Percentiles rank a stretch among this genome's conserved stretches.
Conservation (phyloP, 1,284 basidiomycete species). For the Erythrobasidium hasegawianum region DNA sequence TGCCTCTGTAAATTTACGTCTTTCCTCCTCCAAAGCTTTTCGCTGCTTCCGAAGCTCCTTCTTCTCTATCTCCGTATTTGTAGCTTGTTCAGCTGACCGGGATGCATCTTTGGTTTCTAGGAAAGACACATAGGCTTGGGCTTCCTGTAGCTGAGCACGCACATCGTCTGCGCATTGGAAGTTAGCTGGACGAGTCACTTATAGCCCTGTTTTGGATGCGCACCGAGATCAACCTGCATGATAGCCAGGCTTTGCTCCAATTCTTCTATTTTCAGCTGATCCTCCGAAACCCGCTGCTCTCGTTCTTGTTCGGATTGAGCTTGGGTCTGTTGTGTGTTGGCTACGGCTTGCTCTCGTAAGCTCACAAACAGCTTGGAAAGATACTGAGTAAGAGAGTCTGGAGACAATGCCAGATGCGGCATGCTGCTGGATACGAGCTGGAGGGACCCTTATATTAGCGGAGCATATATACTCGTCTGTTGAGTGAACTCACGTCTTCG, state of each 20-base stretch:
- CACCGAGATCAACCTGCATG: conserved; percentile 27
- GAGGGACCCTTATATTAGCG: neutral
- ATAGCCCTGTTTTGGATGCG: too few species aligned
- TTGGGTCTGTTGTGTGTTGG: neutral
- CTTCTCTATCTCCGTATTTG: neutral
- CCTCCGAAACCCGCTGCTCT: neutral
- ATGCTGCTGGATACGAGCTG: conserved; percentile 11
- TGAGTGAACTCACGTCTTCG: conserved; percentile 5
- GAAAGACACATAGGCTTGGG: neutral
- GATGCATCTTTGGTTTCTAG: neutral
- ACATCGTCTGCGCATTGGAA: neutral
- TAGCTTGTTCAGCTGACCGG: neutral
- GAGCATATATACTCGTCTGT: neutral
- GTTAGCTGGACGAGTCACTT: neutral
- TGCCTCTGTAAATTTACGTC: neutral
- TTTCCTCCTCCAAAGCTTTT: neutral
- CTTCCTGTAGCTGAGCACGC: neutral
- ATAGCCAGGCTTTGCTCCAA: conserved; percentile 12
- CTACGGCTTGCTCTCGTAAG: conserved; percentile 8
- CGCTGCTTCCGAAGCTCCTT: neutral
- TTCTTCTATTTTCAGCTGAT: neutral
- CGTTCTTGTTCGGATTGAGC: neutral
- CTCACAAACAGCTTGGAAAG: conserved; percentile 21
- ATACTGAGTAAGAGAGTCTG: conserved; percentile 8
- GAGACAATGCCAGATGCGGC: conserved; percentile 9